A percentile compares a stretch with the other conserved stretches of the same genome.
phyloP scores from a whole-genome alignment of 192 early-diverging fungal genomes.

The Entomortierella beljakovae region DNA sequence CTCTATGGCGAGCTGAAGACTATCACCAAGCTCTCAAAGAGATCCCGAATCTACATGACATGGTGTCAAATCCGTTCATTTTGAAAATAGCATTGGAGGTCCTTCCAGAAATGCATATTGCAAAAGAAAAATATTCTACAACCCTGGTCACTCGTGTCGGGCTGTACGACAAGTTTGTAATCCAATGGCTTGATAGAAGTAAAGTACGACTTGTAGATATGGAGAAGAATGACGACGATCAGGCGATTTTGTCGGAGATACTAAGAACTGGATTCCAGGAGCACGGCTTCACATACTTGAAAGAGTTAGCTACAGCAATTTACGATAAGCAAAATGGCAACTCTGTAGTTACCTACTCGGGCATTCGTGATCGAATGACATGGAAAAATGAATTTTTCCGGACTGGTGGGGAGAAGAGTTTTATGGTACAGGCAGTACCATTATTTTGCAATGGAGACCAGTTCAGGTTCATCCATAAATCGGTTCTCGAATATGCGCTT shows the following conservation, averaged over 20 bases:
- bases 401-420: background rate
- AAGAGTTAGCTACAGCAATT: background rate
- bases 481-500: too few species aligned
- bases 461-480: too few species aligned
- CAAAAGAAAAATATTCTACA: background rate
- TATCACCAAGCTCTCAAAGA: background rate
- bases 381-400: conserved; percentile 11
- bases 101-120: background rate
- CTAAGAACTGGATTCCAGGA: conserved; percentile 1
- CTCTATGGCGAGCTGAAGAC: background rate
- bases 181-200: conserved; percentile 9
- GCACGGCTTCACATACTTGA: conserved; percentile 2
- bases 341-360: conserved; percentile 8
- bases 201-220: background rate
- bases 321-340: conserved; percentile 8
- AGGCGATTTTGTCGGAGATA: background rate
- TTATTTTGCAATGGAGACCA: background rate
- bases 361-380: background rate
- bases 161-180: conserved; percentile 21
- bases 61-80: background rate
- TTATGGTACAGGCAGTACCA: background rate
- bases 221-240: background rate
- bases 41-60: background rate
- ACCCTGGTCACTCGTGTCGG: conserved; percentile 6
- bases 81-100: background rate